Percentiles rank a stretch among this genome's conserved stretches.
These are phyloP conservation scores for Colletotrichum higginsianum DNA, from an alignment of 2,329 filamentous ascomycete species.

Conservation along the genomic window DNA sequence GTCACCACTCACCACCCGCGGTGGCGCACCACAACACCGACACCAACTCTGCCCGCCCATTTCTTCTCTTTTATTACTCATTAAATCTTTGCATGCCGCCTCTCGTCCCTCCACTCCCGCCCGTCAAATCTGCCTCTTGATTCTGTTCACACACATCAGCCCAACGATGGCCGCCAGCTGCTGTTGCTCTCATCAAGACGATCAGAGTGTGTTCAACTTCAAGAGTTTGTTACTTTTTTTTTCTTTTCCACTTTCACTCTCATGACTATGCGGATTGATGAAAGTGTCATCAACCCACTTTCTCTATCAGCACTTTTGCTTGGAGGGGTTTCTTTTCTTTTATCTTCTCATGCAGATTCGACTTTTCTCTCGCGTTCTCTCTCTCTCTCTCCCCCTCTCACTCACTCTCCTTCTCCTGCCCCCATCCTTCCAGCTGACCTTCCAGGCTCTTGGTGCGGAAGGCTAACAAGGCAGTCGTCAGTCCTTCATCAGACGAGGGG, in stretches of 20 bases:
- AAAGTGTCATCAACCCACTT: constrained; percentile 2
- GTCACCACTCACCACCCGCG: constrained; percentile 27
- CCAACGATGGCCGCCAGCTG: constrained; percentile 4
- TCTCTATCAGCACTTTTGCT: constrained; percentile 4
- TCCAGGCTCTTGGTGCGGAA: constrained; percentile 31
- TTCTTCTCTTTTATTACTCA: constrained; percentile 42
- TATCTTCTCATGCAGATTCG: not conserved
- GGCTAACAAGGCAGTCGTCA: constrained; percentile 35
- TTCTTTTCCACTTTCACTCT: not conserved
- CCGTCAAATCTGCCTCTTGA: constrained; percentile 23
- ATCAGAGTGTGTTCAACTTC: constrained; percentile 4
- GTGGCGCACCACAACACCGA: constrained; percentile 23
- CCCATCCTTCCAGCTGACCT: constrained; percentile 20
- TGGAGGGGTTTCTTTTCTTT: not conserved
- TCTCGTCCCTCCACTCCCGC: constrained; percentile 40
- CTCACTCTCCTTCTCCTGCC: constrained; percentile 9
- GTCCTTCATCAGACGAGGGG: constrained; percentile 40
- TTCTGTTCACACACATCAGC: constrained; percentile 14
- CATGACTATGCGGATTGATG: not conserved
- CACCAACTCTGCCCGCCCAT: constrained; percentile 35
- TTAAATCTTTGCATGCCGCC: constrained; percentile 41
- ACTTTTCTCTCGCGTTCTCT: not conserved
- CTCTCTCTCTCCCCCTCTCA: not conserved
- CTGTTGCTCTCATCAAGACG: constrained; percentile 13
- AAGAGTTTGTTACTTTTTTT: not conserved